These are phyloP conservation scores for Kodamaea alishanica DNA, from an alignment of 1,139 yeast species.

Conservation along the genomic window DNA sequence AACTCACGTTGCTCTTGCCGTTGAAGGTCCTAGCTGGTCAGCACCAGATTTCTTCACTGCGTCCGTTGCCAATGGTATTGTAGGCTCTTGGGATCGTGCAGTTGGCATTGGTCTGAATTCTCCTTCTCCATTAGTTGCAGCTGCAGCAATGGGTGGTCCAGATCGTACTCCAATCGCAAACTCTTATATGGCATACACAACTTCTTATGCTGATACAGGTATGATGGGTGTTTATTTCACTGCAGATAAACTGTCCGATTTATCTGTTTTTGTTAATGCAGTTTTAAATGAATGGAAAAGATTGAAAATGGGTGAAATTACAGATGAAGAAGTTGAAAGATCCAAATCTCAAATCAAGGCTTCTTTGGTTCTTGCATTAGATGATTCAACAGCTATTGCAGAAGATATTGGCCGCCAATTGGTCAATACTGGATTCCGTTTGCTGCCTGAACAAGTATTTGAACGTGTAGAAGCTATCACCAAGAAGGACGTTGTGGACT, in stretches of 20 bases:
- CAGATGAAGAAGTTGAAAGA: slow-evolving; percentile 85
- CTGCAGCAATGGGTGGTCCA: slow-evolving; percentile 63
- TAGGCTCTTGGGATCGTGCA: slow-evolving; percentile 97
- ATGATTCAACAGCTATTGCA: slow-evolving; percentile 93
- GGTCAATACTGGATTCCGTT: slow-evolving; percentile 88
- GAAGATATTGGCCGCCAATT: slow-evolving; percentile 98
- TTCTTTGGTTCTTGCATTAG: slow-evolving; percentile 79
- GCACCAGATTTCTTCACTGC: slow-evolving; percentile 95
- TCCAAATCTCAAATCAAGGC: slow-evolving; percentile 96
- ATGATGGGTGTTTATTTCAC: slow-evolving; percentile 95
- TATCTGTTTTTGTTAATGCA: slow-evolving; percentile 65
- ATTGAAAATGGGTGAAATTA: slow-evolving; percentile 67
- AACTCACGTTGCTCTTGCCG: slow-evolving; percentile 88
- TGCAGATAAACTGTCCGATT: slow-evolving; percentile 68
- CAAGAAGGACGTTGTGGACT: slow-evolving; percentile 72
- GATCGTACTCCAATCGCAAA: slow-evolving; percentile 66
- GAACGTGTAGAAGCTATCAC: slow-evolving; percentile 76
- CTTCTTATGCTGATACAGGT: slow-evolving; percentile 96
- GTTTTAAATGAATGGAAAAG: slow-evolving; percentile 87
- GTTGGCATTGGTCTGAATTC: slow-evolving; percentile 71
- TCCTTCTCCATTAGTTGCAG: slow-evolving; percentile 74
- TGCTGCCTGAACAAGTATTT: slow-evolving; percentile 90
- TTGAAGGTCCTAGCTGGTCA: slow-evolving; percentile 98
- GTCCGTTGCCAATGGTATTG: slow-evolving; percentile 91
- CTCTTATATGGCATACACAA: slow-evolving; percentile 93